Evolutionary conservation across 2,329 filamentous ascomycete genomes (phyloP).

Genomic region (Cytospora chrysosperma): DNA sequence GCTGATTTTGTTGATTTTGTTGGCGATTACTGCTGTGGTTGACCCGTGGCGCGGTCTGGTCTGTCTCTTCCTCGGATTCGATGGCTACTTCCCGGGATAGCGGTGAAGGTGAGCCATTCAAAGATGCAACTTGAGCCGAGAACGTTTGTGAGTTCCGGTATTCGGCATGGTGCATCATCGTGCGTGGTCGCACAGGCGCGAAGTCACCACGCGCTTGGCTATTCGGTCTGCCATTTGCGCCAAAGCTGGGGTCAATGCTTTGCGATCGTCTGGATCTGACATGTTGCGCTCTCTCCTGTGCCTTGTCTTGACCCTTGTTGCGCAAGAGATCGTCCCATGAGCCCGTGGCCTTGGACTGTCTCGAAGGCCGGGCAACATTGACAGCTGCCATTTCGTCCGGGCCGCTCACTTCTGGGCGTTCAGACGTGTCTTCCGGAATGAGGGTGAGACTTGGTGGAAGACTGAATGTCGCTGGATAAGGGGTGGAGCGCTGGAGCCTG

Average conservation of each 20-base stretch:
- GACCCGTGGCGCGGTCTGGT: conserved; percentile 9
- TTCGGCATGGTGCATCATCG: conserved; percentile 16
- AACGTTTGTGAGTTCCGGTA: conserved; percentile 18
- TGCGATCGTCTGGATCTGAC: conserved; percentile 9
- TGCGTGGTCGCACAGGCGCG: conserved; percentile 8
- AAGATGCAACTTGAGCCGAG: conserved; percentile 9
- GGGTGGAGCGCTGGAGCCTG: not conserved
- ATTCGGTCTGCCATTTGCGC: conserved; percentile 4
- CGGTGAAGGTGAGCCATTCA: conserved; percentile 15
- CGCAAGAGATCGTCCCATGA: conserved; percentile 24
- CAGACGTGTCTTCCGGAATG: not conserved
- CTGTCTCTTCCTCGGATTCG: not conserved
- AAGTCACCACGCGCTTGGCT: not conserved
- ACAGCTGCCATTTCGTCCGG: conserved; percentile 18
- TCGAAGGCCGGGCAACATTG: conserved; percentile 6
- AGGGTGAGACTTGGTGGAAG: not conserved
- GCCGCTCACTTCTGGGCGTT: not conserved
- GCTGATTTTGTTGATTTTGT: not conserved
- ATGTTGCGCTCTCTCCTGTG: conserved; percentile 16
- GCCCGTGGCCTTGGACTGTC: conserved; percentile 9
- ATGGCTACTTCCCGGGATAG: conserved; percentile 8
- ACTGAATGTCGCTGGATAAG: not conserved
- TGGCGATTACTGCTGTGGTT: conserved; percentile 5
- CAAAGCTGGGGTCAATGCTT: conserved; percentile 1
- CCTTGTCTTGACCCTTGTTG: conserved; percentile 14